Percentiles rank a stretch among this genome's conserved stretches.
phyloP scores from a whole-genome alignment of 2,329 filamentous ascomycete species.

The Aspergillus novofumigatus region DNA sequence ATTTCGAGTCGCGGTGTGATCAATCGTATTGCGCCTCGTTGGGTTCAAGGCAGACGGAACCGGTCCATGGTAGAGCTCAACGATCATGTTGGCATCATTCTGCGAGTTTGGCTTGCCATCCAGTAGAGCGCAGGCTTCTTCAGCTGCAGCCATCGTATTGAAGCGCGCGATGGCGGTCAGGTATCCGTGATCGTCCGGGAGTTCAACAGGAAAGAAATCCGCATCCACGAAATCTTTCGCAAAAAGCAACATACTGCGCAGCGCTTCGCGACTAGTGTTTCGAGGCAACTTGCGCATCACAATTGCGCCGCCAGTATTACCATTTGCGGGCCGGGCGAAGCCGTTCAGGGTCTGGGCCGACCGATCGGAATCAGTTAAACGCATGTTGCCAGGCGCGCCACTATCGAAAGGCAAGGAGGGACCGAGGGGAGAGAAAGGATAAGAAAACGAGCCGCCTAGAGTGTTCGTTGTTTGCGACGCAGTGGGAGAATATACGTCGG shows the following conservation, averaged over 20 bases:
- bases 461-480: constrained; percentile 34
- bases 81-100: constrained; percentile 56
- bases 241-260: constrained; percentile 62
- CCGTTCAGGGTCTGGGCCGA: constrained; percentile 34
- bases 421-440: constrained; percentile 38
- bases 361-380: constrained; percentile 32
- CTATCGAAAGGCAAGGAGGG: constrained; percentile 34
- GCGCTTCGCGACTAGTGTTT: constrained; percentile 54
- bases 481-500: constrained; percentile 39
- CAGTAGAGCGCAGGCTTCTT: constrained; percentile 56
- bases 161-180: constrained; percentile 58
- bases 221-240: constrained; percentile 59
- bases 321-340: constrained; percentile 26
- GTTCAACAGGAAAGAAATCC: constrained; percentile 53
- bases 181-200: constrained; percentile 54
- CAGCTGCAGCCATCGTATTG: constrained; percentile 52
- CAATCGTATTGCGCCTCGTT: constrained; percentile 50
- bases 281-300: constrained; percentile 57
- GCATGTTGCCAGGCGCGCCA: constrained; percentile 29
- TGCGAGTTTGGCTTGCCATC: constrained; percentile 60
- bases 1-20: constrained; percentile 40
- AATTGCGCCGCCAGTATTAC: constrained; percentile 40
- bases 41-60: constrained; percentile 28
- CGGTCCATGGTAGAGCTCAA: constrained; percentile 49
- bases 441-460: constrained; percentile 32